Conservation (phyloP, 352 stramenopile species). For the Pythium oligandrum region DNA sequence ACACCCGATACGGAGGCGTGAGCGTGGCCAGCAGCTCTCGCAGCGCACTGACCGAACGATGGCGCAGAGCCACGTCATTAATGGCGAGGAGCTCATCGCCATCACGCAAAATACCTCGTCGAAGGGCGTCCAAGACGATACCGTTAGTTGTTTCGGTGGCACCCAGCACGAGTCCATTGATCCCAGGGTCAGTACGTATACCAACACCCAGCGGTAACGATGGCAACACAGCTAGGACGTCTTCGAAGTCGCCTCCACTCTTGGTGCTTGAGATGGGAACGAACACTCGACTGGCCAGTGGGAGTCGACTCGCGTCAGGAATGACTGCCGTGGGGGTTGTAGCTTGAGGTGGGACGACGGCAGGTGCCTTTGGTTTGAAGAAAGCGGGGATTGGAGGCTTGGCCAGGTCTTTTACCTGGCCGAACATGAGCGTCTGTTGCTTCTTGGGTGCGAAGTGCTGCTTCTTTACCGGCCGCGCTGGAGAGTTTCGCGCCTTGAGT, state of each 20-base stretch:
- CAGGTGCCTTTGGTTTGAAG: too few species aligned
- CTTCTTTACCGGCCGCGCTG: too few species aligned
- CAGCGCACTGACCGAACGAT: constrained; percentile 22
- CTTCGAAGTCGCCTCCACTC: constrained; percentile 32
- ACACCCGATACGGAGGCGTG: constrained; percentile 41
- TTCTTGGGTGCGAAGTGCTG: constrained; percentile 7
- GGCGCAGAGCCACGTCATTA: constrained; percentile 44
- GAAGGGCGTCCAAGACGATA: constrained; percentile 36
- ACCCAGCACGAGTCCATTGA: constrained; percentile 14
- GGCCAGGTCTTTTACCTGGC: constrained; percentile 14
- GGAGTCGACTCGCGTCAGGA: too few species aligned
- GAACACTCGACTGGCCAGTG: constrained; percentile 3
- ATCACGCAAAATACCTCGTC: constrained; percentile 43
- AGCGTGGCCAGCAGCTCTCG: constrained; percentile 28
- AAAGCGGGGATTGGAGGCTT: constrained; percentile 4
- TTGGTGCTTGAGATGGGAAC: constrained; percentile 1
- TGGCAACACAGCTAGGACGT: constrained; percentile 57
- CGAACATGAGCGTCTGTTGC: constrained; percentile 18
- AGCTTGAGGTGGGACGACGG: background rate
- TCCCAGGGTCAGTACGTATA: constrained; percentile 18
- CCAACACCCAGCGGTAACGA: constrained; percentile 53
- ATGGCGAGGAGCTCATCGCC: constrained; percentile 62
- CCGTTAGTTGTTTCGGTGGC: constrained; percentile 27
- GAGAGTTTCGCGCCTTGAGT: background rate
- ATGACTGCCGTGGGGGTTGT: background rate